Base-by-base conservation (phyloP, 192 early-diverging fungal genomes). In the Pilobolus umbonatus region DNA sequence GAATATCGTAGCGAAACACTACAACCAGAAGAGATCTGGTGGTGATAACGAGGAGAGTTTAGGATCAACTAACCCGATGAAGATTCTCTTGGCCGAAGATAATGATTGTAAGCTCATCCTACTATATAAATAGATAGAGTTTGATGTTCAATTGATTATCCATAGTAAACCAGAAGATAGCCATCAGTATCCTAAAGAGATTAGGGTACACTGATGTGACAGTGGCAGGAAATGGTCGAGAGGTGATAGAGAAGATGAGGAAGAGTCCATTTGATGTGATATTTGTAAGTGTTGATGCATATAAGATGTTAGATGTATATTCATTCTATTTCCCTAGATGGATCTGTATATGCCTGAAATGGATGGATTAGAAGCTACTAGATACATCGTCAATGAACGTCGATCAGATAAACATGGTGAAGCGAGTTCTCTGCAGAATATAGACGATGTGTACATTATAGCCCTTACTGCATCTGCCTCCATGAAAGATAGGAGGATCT, bases 381-480 rank as follows among this genome's bases (percentile, higher is more conserved):
- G 55, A 21, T 51, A 26, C 19, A 73, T 73, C 39, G 47, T 69
- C 5, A 46, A 55, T 24, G 67, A 55, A 29, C 42, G 60, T 7
- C 39, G 39, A 5, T 42, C 12, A 17, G 19, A 42, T 12, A 42
- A 12, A 15, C 8, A n/a, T n/a, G 9, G 1, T 17, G 14, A 50
- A 26, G 47, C 58, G 28, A 44, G 21, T 14, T 22, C 53, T n/a
- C 34, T 72, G 8, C 21, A 57, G 6, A 72, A 72, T 28, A 60
- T 58, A 14, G 29, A 58, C 38, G 73, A 80, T 47, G 54, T 78
- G 2, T 76, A 77, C 55, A 77, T 81, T 30, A 78, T 81, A 64
- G 79, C 79, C 1, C 57, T 81, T 2, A 81, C 79, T 6, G 79
- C 79, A 9, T 78, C 74, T 3, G 79, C 76, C 0, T 74, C 75